phyloP scores from a whole-genome alignment of 495 filamentous ascomycete genomes.

The Xylaria bambusicola region DNA sequence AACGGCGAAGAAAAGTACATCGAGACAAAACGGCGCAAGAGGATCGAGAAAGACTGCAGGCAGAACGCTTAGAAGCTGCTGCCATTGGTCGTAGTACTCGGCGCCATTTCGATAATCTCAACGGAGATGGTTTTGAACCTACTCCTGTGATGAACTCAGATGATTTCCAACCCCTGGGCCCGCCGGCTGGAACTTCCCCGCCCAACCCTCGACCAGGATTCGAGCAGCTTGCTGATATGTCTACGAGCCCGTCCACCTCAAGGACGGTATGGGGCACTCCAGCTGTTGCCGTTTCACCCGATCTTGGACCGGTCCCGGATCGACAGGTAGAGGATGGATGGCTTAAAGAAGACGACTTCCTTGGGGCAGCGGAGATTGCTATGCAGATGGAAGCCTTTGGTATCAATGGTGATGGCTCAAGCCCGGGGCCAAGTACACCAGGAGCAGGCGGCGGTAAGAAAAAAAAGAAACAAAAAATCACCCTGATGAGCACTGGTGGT shows the following conservation, averaged over 20 bases:
- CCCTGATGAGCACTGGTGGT: constrained; percentile 79
- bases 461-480: constrained; percentile 94
- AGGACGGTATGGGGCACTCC: constrained; percentile 90
- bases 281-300: constrained; percentile 56
- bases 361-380: constrained; percentile 42
- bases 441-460: constrained; percentile 51
- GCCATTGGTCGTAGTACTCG: constrained; percentile 41
- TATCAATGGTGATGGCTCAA: constrained; percentile 32
- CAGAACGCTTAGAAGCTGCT: constrained; percentile 76
- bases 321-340: constrained; percentile 69
- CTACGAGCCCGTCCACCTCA: constrained; percentile 70
- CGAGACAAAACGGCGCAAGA: constrained; percentile 85
- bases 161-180: constrained; percentile 68
- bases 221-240: constrained; percentile 57
- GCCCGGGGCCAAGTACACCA: constrained; percentile 21
- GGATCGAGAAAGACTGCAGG: constrained; percentile 84
- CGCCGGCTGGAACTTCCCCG: constrained; percentile 42
- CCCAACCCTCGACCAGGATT: constrained; percentile 41
- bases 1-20: constrained; percentile 75
- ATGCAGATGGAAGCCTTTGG: constrained; percentile 49
- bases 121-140: constrained; percentile 37
- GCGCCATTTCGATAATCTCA: constrained; percentile 37
- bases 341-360: constrained; percentile 60
- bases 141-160: constrained; percentile 43
- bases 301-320: constrained; percentile 43